phyloP scores from a whole-genome alignment of 495 filamentous ascomycete genomes.

The Extremus antarcticus region DNA sequence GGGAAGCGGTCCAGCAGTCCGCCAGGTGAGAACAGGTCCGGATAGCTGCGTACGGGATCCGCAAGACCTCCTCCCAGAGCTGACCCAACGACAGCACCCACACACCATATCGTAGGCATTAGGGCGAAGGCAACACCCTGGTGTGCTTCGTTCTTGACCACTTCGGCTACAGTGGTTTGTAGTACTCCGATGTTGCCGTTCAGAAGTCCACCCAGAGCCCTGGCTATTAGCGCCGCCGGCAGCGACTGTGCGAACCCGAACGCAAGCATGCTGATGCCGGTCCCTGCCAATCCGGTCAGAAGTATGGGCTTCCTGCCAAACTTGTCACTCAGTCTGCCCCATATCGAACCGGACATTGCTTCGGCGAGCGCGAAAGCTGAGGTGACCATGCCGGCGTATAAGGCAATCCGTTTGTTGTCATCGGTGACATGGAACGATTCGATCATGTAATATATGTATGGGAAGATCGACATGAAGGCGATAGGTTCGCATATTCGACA shows the following conservation, averaged over 20 bases:
- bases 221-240: conserved; percentile 70
- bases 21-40: conserved; percentile 58
- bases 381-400: conserved; percentile 94
- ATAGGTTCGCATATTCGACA: conserved; percentile 97
- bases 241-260: conserved; percentile 88
- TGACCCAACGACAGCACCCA: conserved; percentile 85
- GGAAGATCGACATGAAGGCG: conserved; percentile 99
- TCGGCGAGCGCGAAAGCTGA: conserved; percentile 95
- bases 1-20: conserved; percentile 76
- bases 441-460: conserved; percentile 98
- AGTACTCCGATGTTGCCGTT: conserved; percentile 96
- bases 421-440: conserved; percentile 76
- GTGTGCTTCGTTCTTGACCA: conserved; percentile 84
- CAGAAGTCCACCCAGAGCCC: conserved; percentile 79
- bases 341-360: conserved; percentile 77
- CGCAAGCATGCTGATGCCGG: conserved; percentile 81
- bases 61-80: conserved; percentile 83
- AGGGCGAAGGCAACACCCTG: conserved; percentile 88
- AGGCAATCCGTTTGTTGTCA: conserved; percentile 66
- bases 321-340: conserved; percentile 86
- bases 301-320: conserved; percentile 90
- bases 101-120: conserved; percentile 96
- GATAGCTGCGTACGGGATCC: conserved; percentile 72
- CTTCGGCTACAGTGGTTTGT: conserved; percentile 86
- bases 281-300: conserved; percentile 75